A percentile compares a stretch with the other conserved stretches of the same genome.
Evolutionary conservation across 2,329 filamentous ascomycete genomes (phyloP).

Genomic region (Aspergillus pseudoviridinutans): DNA sequence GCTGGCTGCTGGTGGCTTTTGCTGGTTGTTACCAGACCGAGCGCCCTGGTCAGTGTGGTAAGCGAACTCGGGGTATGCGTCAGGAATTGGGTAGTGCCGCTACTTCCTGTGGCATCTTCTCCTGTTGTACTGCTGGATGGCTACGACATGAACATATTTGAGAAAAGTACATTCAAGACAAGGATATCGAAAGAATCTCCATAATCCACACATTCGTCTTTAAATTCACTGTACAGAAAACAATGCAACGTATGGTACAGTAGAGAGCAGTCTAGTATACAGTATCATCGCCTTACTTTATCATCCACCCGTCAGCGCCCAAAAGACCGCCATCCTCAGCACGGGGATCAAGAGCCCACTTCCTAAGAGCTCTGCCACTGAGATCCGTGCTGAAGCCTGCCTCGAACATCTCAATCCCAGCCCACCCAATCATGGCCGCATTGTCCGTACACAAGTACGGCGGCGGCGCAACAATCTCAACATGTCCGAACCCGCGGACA

Average conservation of each 20-base stretch:
- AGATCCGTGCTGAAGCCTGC: constrained; percentile 66
- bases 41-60: not conserved
- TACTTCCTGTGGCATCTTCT: not conserved
- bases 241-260: constrained; percentile 1
- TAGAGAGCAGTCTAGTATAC: not conserved
- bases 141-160: not conserved
- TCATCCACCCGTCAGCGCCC: constrained; percentile 53
- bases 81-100: not conserved
- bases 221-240: not conserved
- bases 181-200: not conserved
- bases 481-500: constrained; percentile 58
- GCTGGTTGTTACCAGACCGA: not conserved
- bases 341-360: constrained; percentile 69
- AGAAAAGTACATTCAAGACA: not conserved
- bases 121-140: not conserved
- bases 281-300: constrained; percentile 12
- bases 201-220: not conserved
- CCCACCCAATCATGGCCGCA: constrained; percentile 96
- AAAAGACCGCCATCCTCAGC: constrained; percentile 64
- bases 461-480: constrained; percentile 71
- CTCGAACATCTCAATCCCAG: constrained; percentile 86
- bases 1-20: not conserved
- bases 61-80: not conserved
- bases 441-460: constrained; percentile 83
- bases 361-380: constrained; percentile 56